These are phyloP conservation scores for Rhododendron molle DNA, from an alignment of 148 eudicot genomes.

Conservation along the genomic window DNA sequence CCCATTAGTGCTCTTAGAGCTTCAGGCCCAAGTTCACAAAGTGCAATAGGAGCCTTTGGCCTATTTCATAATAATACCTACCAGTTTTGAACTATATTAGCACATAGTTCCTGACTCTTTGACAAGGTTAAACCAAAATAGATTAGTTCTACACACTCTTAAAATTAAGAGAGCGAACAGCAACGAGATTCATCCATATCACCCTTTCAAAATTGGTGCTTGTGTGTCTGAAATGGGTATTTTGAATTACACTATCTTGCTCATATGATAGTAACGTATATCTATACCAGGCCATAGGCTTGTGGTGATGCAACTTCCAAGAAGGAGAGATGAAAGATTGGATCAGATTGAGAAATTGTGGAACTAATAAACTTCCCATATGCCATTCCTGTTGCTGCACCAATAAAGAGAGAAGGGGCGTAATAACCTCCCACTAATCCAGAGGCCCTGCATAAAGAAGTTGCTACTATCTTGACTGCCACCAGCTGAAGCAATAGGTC, in stretches of 20 bases:
- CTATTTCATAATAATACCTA: neutral
- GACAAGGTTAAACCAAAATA: neutral
- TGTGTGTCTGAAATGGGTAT: neutral
- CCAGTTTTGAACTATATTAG: neutral
- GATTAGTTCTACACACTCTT: neutral
- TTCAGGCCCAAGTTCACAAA: neutral
- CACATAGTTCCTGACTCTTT: neutral
- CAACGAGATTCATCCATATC: neutral
- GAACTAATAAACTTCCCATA: conserved; percentile 69
- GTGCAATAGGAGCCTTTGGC: neutral
- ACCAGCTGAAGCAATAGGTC: conserved; percentile 76
- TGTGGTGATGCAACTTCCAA: conserved; percentile 92
- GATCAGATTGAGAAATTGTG: conserved; percentile 49
- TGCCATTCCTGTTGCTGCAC: conserved; percentile 96
- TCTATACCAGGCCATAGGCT: conserved; percentile 91
- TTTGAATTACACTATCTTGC: neutral
- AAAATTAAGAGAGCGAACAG: neutral
- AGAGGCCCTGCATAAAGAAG: conserved; percentile 80
- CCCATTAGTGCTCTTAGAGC: neutral
- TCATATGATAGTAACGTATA: neutral
- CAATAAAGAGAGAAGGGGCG: conserved; percentile 91
- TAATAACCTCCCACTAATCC: conserved; percentile 97
- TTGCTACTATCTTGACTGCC: conserved; percentile 68
- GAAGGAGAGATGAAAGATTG: conserved; percentile 48
- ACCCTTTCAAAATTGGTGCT: neutral